phyloP scores from a whole-genome alignment of 2,329 filamentous ascomycete genomes.

The Fusarium devonianum region DNA sequence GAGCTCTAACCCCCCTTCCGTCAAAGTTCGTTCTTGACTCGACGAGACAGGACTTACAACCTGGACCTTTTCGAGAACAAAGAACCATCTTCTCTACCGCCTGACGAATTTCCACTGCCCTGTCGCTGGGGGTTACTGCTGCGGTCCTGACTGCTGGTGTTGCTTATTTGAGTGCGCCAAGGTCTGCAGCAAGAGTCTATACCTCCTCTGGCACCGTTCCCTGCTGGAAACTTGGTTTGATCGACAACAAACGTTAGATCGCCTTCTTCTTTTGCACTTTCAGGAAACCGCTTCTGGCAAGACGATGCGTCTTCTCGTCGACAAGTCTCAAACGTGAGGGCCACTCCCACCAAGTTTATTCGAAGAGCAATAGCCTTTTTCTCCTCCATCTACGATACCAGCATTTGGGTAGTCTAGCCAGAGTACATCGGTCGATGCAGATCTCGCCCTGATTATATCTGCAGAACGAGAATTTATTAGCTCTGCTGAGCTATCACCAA shows the following conservation, averaged over 20 bases:
- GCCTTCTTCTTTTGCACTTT: slow-evolving; percentile 26
- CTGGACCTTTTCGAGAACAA: slow-evolving; percentile 25
- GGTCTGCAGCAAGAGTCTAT: slow-evolving; percentile 17
- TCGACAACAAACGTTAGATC: slow-evolving; percentile 22
- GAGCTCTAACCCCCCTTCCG: slow-evolving; percentile 13
- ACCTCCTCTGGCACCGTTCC: slow-evolving; percentile 10
- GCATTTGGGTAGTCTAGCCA: slow-evolving; percentile 15
- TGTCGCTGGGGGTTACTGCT: slow-evolving; percentile 21
- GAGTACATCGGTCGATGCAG: slow-evolving; percentile 14
- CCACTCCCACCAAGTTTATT: slow-evolving; percentile 28
- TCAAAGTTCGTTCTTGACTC: slow-evolving; percentile 11
- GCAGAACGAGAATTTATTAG: slow-evolving; percentile 6
- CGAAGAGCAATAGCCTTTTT: slow-evolving; percentile 6
- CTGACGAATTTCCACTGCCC: slow-evolving; percentile 22
- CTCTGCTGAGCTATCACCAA: not conserved
- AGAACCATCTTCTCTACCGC: slow-evolving; percentile 22
- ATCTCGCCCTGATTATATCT: slow-evolving; percentile 7
- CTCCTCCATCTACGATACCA: slow-evolving; percentile 18
- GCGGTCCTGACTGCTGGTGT: slow-evolving; percentile 28
- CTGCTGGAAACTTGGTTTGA: slow-evolving; percentile 21
- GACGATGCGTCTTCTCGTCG: slow-evolving; percentile 37
- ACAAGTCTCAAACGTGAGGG: slow-evolving; percentile 36
- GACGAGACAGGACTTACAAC: slow-evolving; percentile 21
- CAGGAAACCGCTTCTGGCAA: slow-evolving; percentile 27
- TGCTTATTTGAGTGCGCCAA: slow-evolving; percentile 13